Conservation (phyloP, 345 rosid species). For the Salix arbutifolia region DNA sequence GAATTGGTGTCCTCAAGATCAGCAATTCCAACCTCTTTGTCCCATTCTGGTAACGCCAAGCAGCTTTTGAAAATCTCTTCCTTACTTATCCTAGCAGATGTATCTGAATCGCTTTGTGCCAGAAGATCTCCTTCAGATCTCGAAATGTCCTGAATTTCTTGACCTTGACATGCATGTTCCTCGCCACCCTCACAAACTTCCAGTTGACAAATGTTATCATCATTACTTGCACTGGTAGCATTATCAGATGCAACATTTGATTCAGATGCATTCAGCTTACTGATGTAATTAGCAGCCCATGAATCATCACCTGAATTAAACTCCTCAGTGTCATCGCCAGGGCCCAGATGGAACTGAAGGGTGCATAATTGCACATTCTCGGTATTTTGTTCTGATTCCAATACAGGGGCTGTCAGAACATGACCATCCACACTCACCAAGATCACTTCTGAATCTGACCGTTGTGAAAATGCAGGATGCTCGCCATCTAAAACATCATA, state of each 20-base stretch:
- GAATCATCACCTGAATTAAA: constrained; percentile 49
- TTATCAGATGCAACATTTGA: constrained; percentile 26
- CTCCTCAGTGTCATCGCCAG: constrained; percentile 64
- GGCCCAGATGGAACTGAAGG: constrained; percentile 83
- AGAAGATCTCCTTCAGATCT: constrained; percentile 24
- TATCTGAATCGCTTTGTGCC: constrained; percentile 18
- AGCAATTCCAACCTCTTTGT: constrained; percentile 24
- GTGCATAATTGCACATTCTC: constrained; percentile 53
- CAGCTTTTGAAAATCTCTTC: constrained; percentile 49
- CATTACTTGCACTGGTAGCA: constrained; percentile 16
- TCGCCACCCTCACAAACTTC: constrained; percentile 33
- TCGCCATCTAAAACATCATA: constrained; percentile 49
- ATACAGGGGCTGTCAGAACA: constrained; percentile 73
- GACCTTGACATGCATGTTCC: constrained; percentile 31
- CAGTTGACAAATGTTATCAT: constrained; percentile 17
- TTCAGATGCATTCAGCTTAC: constrained; percentile 38
- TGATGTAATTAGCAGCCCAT: constrained; percentile 47
- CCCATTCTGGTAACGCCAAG: constrained; percentile 42
- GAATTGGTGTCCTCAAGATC: constrained; percentile 24
- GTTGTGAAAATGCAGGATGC: constrained; percentile 42
- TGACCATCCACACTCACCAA: constrained; percentile 86
- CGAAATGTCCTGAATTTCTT: constrained; percentile 21
- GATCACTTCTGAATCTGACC: constrained; percentile 62
- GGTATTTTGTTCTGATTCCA: constrained; percentile 53
- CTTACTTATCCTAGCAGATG: constrained; percentile 24